phyloP scores from a whole-genome alignment of 1,284 basidiomycete species.

The Ustilago curta region DNA sequence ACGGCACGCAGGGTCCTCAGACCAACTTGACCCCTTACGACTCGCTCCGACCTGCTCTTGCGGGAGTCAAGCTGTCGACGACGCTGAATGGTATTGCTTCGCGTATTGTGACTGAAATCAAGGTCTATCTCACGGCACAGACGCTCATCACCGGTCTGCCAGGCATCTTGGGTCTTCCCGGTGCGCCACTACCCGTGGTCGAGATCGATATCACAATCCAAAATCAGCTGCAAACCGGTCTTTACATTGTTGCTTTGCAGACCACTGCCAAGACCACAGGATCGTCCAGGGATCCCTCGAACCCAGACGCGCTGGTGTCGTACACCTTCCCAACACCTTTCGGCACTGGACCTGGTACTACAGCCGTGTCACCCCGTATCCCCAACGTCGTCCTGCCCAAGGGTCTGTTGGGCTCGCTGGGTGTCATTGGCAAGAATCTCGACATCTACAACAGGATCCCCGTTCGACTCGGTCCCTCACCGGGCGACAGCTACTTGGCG shows the following conservation, averaged over 20 bases:
- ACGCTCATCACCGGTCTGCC: constrained; percentile 38
- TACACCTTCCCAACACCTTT: constrained; percentile 49
- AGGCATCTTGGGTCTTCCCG: constrained; percentile 20
- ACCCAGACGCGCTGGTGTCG: constrained; percentile 37
- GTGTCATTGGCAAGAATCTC: constrained; percentile 46
- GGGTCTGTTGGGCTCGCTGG: constrained; percentile 49
- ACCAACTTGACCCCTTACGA: constrained; percentile 75
- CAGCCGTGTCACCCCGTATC: constrained; percentile 32
- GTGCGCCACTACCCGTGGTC: constrained; percentile 18
- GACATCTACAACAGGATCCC: constrained; percentile 53
- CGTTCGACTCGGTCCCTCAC: constrained; percentile 36
- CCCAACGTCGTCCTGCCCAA: constrained; percentile 50
- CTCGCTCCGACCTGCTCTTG: constrained; percentile 75
- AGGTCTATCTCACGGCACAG: constrained; percentile 46
- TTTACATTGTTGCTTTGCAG: constrained; percentile 45
- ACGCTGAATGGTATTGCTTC: constrained; percentile 72
- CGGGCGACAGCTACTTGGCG: constrained; percentile 47
- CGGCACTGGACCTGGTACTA: constrained; percentile 15
- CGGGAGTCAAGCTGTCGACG: constrained; percentile 74
- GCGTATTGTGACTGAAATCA: constrained; percentile 53
- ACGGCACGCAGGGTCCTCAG: constrained; percentile 40
- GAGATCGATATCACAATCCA: constrained; percentile 40
- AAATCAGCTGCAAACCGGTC: constrained; percentile 43
- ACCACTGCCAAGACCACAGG: constrained; percentile 37
- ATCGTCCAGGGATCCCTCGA: constrained; percentile 22